Evolutionary conservation across 202 grass and related monocot genomes (phyloP).

Genomic region (Zizania palustris): DNA sequence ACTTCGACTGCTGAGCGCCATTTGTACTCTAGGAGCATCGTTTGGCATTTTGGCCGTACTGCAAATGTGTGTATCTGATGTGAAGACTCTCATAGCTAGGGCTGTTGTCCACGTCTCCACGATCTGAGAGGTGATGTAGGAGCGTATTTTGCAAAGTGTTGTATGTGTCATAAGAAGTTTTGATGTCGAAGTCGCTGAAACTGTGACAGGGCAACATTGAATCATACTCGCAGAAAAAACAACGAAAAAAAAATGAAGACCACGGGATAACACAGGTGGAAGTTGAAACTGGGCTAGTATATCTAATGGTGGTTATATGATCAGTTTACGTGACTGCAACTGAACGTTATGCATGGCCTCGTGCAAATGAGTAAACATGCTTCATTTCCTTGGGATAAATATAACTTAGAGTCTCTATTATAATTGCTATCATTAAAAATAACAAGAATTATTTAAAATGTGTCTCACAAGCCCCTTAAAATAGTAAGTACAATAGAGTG

Average conservation of each 20-base stretch:
- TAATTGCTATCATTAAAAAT: too few relatives aligned
- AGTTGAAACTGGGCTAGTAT: background rate
- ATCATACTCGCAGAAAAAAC: too few relatives aligned
- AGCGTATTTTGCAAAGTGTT: conserved; percentile 34
- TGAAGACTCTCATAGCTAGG: conserved; percentile 22
- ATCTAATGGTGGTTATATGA: too few relatives aligned
- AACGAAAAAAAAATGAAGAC: too few relatives aligned
- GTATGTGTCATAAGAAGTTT: conserved; percentile 42
- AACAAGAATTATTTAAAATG: too few relatives aligned
- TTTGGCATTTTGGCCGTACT: background rate
- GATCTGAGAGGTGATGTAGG: conserved; percentile 25
- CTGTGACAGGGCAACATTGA: conserved; percentile 19
- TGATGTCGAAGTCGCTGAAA: conserved; percentile 34
- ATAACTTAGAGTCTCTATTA: too few relatives aligned
- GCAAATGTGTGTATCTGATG: conserved; percentile 3
- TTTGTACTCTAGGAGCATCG: background rate
- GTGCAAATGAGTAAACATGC: too few relatives aligned
- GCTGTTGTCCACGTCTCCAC: background rate
- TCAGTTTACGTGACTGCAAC: too few relatives aligned
- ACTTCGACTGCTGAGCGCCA: conserved; percentile 67
- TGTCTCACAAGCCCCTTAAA: too few relatives aligned
- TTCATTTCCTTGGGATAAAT: too few relatives aligned
- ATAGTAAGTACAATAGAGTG: too few relatives aligned
- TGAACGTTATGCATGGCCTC: too few relatives aligned
- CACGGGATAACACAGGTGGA: background rate